Evolutionary conservation across 371 early-diverging fungal genomes (phyloP).

Genomic region (Mortierella sp.): DNA sequence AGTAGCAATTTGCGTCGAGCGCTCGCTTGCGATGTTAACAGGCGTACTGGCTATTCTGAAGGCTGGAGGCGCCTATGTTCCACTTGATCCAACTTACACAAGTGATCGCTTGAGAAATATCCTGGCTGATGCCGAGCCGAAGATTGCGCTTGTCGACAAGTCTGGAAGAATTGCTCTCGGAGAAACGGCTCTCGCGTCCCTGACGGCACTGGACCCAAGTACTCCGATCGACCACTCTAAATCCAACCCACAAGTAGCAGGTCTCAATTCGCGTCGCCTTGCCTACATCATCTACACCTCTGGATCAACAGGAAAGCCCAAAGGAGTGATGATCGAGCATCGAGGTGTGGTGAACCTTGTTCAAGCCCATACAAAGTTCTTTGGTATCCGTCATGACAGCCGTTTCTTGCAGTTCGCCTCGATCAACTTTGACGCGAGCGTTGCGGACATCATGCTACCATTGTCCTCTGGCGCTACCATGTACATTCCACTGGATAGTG

Average conservation of each 20-base stretch:
- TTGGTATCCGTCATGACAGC: background rate
- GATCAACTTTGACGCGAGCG: slow-evolving; percentile 14
- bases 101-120: background rate
- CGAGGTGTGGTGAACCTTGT: slow-evolving; percentile 2
- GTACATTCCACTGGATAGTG: background rate
- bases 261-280: background rate
- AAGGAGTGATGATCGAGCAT: slow-evolving; percentile 56
- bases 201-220: slow-evolving; percentile 20
- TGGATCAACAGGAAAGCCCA: slow-evolving; percentile 36
- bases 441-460: slow-evolving; percentile 8
- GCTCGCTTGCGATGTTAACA: background rate
- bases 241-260: background rate
- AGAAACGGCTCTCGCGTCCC: slow-evolving; percentile 6
- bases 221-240: background rate
- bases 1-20: background rate
- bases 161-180: background rate
- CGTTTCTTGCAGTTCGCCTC: background rate
- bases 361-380: background rate
- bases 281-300: background rate
- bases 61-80: background rate
- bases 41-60: background rate
- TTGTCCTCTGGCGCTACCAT: slow-evolving; percentile 9
- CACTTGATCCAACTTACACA: background rate
- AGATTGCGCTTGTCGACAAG: background rate
- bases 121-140: background rate